Evolutionary conservation across 352 stramenopile species (phyloP).

Genomic region (Phytopythium boreale): DNA sequence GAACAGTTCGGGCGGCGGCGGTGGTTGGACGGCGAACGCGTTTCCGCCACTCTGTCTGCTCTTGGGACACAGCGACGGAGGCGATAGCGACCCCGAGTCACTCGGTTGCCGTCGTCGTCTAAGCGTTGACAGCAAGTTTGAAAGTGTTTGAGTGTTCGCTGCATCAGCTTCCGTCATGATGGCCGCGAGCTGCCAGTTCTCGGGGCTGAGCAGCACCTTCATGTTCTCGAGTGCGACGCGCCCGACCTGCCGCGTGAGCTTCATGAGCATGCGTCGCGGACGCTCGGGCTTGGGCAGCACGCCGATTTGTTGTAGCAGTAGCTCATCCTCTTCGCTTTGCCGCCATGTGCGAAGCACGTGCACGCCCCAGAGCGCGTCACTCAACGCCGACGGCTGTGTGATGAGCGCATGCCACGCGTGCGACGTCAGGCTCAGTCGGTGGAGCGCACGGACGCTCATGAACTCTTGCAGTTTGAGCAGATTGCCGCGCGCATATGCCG

Average conservation of each 20-base stretch:
- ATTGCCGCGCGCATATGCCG: conserved; percentile 24
- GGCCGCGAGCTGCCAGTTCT: conserved; percentile 55
- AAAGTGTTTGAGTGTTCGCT: conserved; percentile 11
- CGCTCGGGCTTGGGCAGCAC: conserved; percentile 39
- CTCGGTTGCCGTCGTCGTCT: background rate
- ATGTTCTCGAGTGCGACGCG: conserved; percentile 47
- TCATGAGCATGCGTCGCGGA: conserved; percentile 41
- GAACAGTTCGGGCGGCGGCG: conserved; percentile 27
- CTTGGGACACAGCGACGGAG: background rate
- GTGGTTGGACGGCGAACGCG: background rate
- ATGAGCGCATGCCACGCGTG: conserved; percentile 47
- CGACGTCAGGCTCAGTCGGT: conserved; percentile 46
- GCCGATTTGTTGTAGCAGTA: conserved; percentile 33
- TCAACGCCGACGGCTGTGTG: conserved; percentile 25
- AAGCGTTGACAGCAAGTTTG: conserved; percentile 10
- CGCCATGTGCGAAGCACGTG: conserved; percentile 47
- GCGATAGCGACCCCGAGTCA: background rate
- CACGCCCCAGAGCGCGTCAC: conserved; percentile 44
- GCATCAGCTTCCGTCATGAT: conserved; percentile 18
- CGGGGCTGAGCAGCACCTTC: conserved; percentile 38
- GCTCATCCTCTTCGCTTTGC: conserved; percentile 27
- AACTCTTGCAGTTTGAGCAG: conserved; percentile 45
- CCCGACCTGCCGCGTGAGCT: conserved; percentile 44
- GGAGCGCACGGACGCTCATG: conserved; percentile 32
- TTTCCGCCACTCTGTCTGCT: background rate